phyloP scores from a whole-genome alignment of 257 asterid species.

The Solanum ossicruentum region DNA sequence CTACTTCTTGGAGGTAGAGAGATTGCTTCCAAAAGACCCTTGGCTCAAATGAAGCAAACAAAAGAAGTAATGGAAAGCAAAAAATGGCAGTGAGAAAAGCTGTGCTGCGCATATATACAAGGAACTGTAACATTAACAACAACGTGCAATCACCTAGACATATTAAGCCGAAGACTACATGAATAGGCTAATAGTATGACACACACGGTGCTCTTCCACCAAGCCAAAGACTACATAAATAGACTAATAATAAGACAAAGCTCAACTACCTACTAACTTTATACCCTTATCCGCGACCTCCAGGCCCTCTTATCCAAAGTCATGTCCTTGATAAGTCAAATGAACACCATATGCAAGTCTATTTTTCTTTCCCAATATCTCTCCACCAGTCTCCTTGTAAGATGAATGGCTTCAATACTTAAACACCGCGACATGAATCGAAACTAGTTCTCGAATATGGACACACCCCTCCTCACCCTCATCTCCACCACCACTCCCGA shows the following conservation, averaged over 20 bases:
- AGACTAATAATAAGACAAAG: background rate
- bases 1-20: too few relatives aligned
- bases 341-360: too few relatives aligned
- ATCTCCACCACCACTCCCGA: too few relatives aligned
- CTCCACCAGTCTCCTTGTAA: too few relatives aligned
- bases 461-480: too few relatives aligned
- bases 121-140: background rate
- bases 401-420: too few relatives aligned
- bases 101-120: background rate
- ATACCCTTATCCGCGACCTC: background rate
- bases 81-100: background rate
- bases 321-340: background rate
- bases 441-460: too few relatives aligned
- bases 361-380: too few relatives aligned
- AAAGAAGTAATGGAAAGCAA: too few relatives aligned
- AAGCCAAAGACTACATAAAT: background rate
- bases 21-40: too few relatives aligned
- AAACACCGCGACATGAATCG: too few relatives aligned
- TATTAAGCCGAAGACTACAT: background rate
- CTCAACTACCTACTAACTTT: background rate
- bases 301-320: background rate
- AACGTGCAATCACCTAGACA: background rate
- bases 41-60: too few relatives aligned
- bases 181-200: background rate
- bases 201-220: background rate